Base-by-base conservation (phyloP, 1,139 yeast species). In the Dujonia santamariae region DNA sequence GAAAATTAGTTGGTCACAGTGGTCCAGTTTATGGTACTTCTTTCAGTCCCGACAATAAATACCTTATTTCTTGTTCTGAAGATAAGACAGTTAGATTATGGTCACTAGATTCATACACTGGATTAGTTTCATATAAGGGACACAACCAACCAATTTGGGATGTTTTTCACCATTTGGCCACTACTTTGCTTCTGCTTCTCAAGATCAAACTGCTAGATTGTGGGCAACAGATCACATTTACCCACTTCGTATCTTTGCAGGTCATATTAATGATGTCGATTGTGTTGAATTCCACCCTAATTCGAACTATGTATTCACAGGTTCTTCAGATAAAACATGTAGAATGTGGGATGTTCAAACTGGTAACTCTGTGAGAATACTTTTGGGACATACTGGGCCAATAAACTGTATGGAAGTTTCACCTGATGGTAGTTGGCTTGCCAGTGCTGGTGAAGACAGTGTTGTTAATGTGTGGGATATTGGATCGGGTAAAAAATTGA, bases 191-290 rank as follows among this genome's bases (percentile, higher is more conserved):
- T 88, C 97, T 0, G 97, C 95, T 0, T 87, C 97, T 3, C 97
- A 90, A 53, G 99, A 94, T 54, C 97, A 90, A 56, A 94, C 98
- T 0, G 98, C 97, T 0, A 72, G 97, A 43, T 68, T 94, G 40
- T 94, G 99, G 99, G 90, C 96, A 25, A 88, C 96, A 42, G 98
- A 94, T 57, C 99, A 94, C 59, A 90, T 94, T 30, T 90, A 92
- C 55, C 97, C 98, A 22, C 70, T 94, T 47, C 72, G 98, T 46
- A 87, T 94, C 25, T 90, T 94, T 67, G 97, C 97, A 0, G 99
- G 99, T 0, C 99, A 94, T 60, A 75, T 90, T 48, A 85, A 88
- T 51, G 99, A 94, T 62, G 98, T 94, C 28, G 98, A 94, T 54
- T 80, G 92, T 48, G 95, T 92, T 26, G 82, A 82, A 32, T 94